A percentile compares a stretch with the other conserved stretches of the same genome.
phyloP scores from a whole-genome alignment of 352 stramenopile species.

The Globisporangium nunn region DNA sequence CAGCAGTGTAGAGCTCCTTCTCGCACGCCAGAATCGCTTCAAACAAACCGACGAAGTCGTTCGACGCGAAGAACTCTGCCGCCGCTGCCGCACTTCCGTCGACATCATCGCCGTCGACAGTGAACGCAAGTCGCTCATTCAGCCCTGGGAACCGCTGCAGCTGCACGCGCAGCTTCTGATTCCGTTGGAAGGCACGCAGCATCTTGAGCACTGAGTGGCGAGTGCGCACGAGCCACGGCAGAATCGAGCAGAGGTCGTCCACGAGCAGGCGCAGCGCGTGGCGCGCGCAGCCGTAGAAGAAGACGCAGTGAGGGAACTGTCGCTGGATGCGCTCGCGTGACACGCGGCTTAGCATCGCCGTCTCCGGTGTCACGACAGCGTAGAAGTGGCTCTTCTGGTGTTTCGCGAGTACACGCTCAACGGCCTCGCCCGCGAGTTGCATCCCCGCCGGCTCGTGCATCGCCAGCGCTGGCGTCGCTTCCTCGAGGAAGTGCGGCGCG shows the following conservation, averaged over 20 bases:
- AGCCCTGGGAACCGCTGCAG: slow-evolving; percentile 19
- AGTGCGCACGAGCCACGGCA: slow-evolving; percentile 43
- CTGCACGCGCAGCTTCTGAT: not conserved
- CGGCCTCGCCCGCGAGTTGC: slow-evolving; percentile 28
- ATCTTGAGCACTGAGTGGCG: slow-evolving; percentile 32
- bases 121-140: not conserved
- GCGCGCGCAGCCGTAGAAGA: slow-evolving; percentile 60
- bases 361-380: slow-evolving; percentile 44
- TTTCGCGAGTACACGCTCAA: slow-evolving; percentile 41
- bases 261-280: slow-evolving; percentile 43
- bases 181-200: not conserved
- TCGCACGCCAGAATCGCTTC: slow-evolving; percentile 47
- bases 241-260: slow-evolving; percentile 35
- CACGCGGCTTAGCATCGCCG: slow-evolving; percentile 25
- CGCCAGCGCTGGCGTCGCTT: slow-evolving; percentile 7
- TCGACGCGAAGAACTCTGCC: not conserved
- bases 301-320: slow-evolving; percentile 47
- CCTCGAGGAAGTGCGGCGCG: slow-evolving; percentile 40
- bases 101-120: not conserved
- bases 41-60: slow-evolving; percentile 23
- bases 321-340: slow-evolving; percentile 47
- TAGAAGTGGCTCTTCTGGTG: slow-evolving; percentile 47
- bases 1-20: slow-evolving; percentile 39
- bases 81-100: not conserved
- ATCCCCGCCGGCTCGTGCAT: not conserved